Conservation (phyloP, 2,329 filamentous ascomycete genomes). For the Metarhizium humberi region DNA sequence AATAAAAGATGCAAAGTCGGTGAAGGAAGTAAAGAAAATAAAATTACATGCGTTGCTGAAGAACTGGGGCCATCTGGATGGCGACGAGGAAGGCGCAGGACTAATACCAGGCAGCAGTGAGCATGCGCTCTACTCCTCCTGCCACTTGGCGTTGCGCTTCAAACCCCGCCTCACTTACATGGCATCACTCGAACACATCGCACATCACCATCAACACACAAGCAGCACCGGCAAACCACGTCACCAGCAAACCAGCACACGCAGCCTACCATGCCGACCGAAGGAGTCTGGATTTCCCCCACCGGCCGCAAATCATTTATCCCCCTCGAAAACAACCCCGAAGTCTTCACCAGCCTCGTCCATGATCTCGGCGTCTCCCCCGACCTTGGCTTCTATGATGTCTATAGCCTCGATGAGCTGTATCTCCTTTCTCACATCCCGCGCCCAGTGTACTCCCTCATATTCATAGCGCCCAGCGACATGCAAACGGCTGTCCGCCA, state of each 20-base stretch:
- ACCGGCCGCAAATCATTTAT: slow-evolving; percentile 26
- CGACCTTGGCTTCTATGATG: slow-evolving; percentile 66
- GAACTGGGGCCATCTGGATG: no score
- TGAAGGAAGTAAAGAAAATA: no score
- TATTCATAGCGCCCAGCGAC: slow-evolving; percentile 64
- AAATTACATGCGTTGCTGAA: no score
- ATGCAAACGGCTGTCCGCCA: slow-evolving; percentile 36
- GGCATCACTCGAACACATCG: not conserved
- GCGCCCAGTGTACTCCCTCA: slow-evolving; percentile 64
- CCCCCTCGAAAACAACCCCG: slow-evolving; percentile 54
- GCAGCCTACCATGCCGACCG: slow-evolving; percentile 16
- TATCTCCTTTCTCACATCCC: slow-evolving; percentile 63
- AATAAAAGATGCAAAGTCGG: no score
- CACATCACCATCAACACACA: not conserved
- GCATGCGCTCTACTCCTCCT: no score
- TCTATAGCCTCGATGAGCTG: slow-evolving; percentile 71
- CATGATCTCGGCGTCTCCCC: slow-evolving; percentile 62
- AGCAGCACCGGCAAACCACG: not conserved
- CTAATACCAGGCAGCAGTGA: no score
- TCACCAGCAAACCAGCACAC: not conserved
- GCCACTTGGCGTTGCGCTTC: no score
- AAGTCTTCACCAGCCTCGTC: slow-evolving; percentile 65
- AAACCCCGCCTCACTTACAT: no score
- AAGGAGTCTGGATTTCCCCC: slow-evolving; percentile 19
- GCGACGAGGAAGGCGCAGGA: no score